Evolutionary conservation across 805 yeast genomes (phyloP).

Genomic region (Monosporozyma servazzii): DNA sequence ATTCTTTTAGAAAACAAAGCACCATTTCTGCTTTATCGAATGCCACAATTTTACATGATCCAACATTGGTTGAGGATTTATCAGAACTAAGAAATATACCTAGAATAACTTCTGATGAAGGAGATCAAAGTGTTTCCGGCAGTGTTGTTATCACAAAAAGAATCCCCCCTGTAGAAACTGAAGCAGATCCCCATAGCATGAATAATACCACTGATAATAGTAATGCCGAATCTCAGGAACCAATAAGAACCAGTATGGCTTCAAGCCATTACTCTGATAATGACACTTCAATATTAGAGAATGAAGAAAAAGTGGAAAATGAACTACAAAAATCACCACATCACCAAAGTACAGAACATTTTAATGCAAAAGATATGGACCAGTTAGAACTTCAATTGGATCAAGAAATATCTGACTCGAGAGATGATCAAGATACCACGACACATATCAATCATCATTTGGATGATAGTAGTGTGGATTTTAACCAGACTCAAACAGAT

Average conservation of each 20-base stretch:
- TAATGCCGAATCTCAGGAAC: background rate
- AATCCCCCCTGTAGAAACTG: background rate
- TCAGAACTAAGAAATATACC: constrained; percentile 17
- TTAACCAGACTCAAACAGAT: background rate
- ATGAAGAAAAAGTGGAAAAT: background rate
- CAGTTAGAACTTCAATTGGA: background rate
- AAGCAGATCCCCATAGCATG: background rate
- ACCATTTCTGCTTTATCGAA: constrained; percentile 8
- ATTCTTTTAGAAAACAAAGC: background rate
- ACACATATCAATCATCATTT: background rate
- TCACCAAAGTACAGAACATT: background rate
- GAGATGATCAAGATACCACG: background rate
- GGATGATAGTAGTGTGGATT: background rate
- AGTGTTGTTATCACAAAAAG: constrained; percentile 23
- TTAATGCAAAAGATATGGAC: background rate
- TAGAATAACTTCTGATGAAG: constrained; percentile 9
- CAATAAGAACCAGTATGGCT: constrained; percentile 9
- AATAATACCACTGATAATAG: background rate
- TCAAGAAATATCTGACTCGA: background rate
- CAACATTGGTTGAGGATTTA: constrained; percentile 25
- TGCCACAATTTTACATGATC: constrained; percentile 20
- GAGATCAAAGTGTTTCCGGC: constrained; percentile 18
- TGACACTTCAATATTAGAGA: background rate
- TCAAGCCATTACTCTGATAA: constrained; percentile 12
- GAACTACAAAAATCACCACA: background rate